A percentile compares a stretch with the other conserved stretches of the same genome.
phyloP scores from a whole-genome alignment of 2,329 filamentous ascomycete genomes.

The Arachnopeziza araneosa region DNA sequence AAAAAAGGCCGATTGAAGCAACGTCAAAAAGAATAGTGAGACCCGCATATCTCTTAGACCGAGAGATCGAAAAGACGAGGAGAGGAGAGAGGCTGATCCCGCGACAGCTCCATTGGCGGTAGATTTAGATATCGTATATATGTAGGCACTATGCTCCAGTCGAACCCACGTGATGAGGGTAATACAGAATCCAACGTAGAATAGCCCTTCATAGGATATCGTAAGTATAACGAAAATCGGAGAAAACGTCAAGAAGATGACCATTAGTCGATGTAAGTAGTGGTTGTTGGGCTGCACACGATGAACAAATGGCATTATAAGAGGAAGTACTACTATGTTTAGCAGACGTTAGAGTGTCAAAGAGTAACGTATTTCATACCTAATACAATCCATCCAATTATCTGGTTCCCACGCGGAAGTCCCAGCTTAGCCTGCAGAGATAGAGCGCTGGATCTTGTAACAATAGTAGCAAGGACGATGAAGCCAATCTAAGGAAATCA shows the following conservation, averaged over 20 bases:
- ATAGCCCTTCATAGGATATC: conserved; percentile 94
- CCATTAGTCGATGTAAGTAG: conserved; percentile 82
- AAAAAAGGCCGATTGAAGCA: conserved; percentile 95
- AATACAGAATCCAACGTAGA: conserved; percentile 84
- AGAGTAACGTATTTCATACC: conserved; percentile 41
- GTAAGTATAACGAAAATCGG: conserved; percentile 93
- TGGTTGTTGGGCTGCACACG: conserved; percentile 73
- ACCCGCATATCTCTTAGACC: conserved; percentile 80
- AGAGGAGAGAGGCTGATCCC: conserved; percentile 22
- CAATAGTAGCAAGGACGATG: conserved; percentile 71
- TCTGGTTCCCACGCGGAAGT: conserved; percentile 79
- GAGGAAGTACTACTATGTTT: conserved; percentile 53
- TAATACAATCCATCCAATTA: conserved; percentile 77
- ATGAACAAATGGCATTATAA: conserved; percentile 77
- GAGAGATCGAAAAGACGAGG: conserved; percentile 51
- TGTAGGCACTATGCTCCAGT: conserved; percentile 75
- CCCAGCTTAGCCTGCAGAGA: conserved; percentile 82
- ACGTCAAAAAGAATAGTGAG: conserved; percentile 88
- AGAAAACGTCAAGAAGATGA: conserved; percentile 88
- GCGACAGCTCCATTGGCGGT: conserved; percentile 19
- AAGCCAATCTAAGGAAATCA: conserved; percentile 54
- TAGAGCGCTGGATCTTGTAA: conserved; percentile 79
- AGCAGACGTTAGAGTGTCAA: conserved; percentile 12
- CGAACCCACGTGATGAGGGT: conserved; percentile 83
- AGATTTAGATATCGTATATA: conserved; percentile 30